Conservation (phyloP, 2,329 filamentous ascomycete species). For the Trichophyton benhamiae region DNA sequence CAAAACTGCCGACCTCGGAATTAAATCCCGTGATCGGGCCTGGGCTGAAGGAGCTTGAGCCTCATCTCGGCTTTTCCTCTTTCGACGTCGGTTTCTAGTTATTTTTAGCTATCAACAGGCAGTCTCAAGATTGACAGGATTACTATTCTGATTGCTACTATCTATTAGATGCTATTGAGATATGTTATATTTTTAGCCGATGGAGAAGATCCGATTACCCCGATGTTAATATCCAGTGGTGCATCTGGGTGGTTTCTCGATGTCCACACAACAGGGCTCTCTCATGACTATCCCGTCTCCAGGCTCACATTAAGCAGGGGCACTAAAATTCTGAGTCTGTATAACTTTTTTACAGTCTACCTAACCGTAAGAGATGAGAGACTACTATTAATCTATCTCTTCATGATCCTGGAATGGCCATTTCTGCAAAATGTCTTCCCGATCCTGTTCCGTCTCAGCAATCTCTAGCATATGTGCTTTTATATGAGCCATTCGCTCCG, state of each 20-base stretch:
- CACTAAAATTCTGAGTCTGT: too few species aligned
- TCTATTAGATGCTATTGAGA: neutral
- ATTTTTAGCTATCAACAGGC: too few species aligned
- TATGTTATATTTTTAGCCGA: too few species aligned
- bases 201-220: too few species aligned
- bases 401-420: slow-evolving; percentile 15
- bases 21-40: slow-evolving; percentile 1
- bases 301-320: too few species aligned
- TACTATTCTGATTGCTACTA: neutral
- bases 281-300: too few species aligned
- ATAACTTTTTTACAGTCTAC: neutral
- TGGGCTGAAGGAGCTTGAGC: neutral
- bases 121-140: too few species aligned
- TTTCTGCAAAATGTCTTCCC: slow-evolving; percentile 5
- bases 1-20: neutral
- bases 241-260: too few species aligned
- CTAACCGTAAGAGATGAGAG: neutral
- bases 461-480: slow-evolving; percentile 16
- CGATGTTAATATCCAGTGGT: too few species aligned
- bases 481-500: slow-evolving; percentile 10
- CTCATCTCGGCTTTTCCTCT: neutral
- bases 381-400: slow-evolving; percentile 6
- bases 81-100: too few species aligned
- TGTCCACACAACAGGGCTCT: too few species aligned
- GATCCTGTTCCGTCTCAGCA: slow-evolving; percentile 14